Conservation (phyloP, 2,329 filamentous ascomycete genomes). For the Pseudogymnoascus sp. region DNA sequence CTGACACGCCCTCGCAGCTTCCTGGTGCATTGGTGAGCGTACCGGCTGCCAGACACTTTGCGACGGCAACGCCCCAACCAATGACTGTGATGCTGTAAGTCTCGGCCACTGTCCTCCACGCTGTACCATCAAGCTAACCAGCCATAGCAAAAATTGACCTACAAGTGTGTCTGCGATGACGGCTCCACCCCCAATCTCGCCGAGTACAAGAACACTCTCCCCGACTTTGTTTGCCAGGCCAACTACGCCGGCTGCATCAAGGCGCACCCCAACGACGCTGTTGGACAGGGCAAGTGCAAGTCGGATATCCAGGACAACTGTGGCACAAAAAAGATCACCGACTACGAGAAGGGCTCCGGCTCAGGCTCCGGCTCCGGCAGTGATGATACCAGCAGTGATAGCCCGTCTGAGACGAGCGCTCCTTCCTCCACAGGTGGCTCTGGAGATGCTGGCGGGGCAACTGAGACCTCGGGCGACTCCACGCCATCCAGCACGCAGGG, state of each 20-base stretch:
- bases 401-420: conserved; percentile 22
- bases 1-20: conserved; percentile 28
- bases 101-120: background rate
- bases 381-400: conserved; percentile 16
- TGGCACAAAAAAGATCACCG: conserved; percentile 40
- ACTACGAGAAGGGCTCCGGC: conserved; percentile 19
- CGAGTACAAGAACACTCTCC: conserved; percentile 50
- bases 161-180: conserved; percentile 50
- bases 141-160: conserved; percentile 41
- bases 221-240: conserved; percentile 51
- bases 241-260: conserved; percentile 44
- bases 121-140: background rate
- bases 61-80: conserved; percentile 40
- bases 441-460: conserved; percentile 22
- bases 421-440: conserved; percentile 21
- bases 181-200: conserved; percentile 43
- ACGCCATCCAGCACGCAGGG: conserved; percentile 19
- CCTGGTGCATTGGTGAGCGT: conserved; percentile 52
- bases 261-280: conserved; percentile 37
- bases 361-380: conserved; percentile 31
- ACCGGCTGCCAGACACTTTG: conserved; percentile 57
- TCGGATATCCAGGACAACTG: conserved; percentile 36
- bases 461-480: conserved; percentile 33
- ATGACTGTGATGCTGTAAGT: conserved; percentile 52
- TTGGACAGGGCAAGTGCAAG: conserved; percentile 42